Base-by-base conservation (phyloP, 2,329 filamentous ascomycete genomes). In the Exophiala viscosa region DNA sequence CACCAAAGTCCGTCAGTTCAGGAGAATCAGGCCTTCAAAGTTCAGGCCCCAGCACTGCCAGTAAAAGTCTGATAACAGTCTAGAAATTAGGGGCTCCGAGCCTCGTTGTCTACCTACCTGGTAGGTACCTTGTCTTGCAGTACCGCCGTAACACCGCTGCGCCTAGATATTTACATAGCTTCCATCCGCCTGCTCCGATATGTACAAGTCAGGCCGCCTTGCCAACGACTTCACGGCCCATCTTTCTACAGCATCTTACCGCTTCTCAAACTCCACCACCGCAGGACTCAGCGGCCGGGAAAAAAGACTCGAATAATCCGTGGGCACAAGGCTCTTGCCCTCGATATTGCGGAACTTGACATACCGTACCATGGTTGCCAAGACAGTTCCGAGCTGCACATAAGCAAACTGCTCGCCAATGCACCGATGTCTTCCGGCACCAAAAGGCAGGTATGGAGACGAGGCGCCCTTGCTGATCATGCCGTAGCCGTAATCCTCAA, bases 341-440 rank as follows among this genome's bases (percentile, higher is more conserved):
- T 87, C 83, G 2, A 84, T 69, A 63, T 90, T 95, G 66, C 79
- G 78, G 69, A 96, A 82, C 75, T 89, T 92, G 76, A 96, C 88
- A 48, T 83, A 69, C 45, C 90, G 81, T 36, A 95, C 87, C 60
- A 91, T 74, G 53, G 84, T 84, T 45, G 85, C 89, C 10, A 86
- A 76, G 61, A 97, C 95, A 40, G 89, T 90, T 68, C 91, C 86
- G 58, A 97, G 77, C 74, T 97, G 92, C 52, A 95, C 79, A 68
- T 95, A 95, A 62, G 92, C 92, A 70, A 96, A 97, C 66, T 96
- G 90, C 78, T 97, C 92, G 60, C 92, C 92, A 66, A 97, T 96
- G 73, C 92, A 97, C 61, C 92, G 81, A 73, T 97, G 92, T 62
- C 92, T 80, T 38, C 92, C 92, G 28, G 91, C 92, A 53, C 92